phyloP scores from a whole-genome alignment of 371 early-diverging fungal species.

The Mucor circinelloides region DNA sequence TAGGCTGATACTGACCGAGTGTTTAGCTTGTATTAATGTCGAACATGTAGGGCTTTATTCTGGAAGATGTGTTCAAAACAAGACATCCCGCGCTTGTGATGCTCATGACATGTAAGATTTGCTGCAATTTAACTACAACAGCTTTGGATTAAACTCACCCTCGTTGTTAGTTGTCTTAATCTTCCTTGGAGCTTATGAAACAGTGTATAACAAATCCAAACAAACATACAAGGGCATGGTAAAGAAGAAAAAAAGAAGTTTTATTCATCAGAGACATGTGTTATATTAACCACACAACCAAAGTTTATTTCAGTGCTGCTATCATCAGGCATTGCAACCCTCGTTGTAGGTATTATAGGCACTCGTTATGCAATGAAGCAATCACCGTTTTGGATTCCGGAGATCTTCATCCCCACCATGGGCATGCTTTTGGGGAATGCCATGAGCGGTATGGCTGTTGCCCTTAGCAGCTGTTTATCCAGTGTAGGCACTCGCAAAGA shows the following conservation, averaged over 20 bases:
- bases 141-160: no score
- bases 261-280: not conserved
- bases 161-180: conserved; percentile 42
- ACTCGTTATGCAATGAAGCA: conserved; percentile 74
- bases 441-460: conserved; percentile 85
- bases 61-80: conserved; percentile 68
- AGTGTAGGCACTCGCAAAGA: conserved; percentile 64
- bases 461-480: conserved; percentile 60
- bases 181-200: conserved; percentile 56
- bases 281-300: not conserved
- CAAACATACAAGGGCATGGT: conserved; percentile 61
- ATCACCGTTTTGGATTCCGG: conserved; percentile 73
- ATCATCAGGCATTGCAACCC: conserved; percentile 50
- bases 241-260: conserved; percentile 2
- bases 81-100: conserved; percentile 57
- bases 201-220: conserved; percentile 65
- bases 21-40: not conserved
- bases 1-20: not conserved
- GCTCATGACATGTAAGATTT: conserved; percentile 59
- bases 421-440: conserved; percentile 89
- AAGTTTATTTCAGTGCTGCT: conserved; percentile 55
- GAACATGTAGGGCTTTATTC: conserved; percentile 52
- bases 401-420: conserved; percentile 84
- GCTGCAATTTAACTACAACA: no score
- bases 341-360: conserved; percentile 64